A percentile compares a stretch with the other conserved stretches of the same genome.
Conservation (phyloP, 2,329 filamentous ascomycete species). For the Chrysosphaeria jannelii region DNA sequence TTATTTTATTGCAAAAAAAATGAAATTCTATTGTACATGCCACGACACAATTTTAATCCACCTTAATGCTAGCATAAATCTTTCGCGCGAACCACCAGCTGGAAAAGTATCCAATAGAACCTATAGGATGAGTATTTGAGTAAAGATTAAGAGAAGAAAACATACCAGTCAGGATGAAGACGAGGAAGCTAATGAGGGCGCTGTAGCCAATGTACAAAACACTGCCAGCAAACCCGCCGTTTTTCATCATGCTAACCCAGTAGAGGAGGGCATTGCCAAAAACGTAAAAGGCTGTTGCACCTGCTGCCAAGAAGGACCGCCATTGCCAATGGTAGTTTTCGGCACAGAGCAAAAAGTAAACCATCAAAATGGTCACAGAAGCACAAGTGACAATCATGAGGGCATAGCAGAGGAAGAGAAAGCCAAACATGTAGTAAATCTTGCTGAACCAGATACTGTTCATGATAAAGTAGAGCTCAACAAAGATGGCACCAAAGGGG, state of each 20-base stretch:
- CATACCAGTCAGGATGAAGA: constrained; percentile 83
- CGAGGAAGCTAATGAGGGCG: constrained; percentile 59
- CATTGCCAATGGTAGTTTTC: constrained; percentile 99
- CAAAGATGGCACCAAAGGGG: constrained; percentile 88
- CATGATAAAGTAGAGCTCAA: constrained; percentile 98
- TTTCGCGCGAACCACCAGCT: constrained; percentile 84
- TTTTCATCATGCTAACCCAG: constrained; percentile 63
- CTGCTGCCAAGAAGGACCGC: constrained; percentile 75
- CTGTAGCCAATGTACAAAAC: constrained; percentile 89
- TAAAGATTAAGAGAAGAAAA: neutral
- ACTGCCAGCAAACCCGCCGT: constrained; percentile 58
- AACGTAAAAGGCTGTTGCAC: constrained; percentile 72
- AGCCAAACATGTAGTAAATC: constrained; percentile 99
- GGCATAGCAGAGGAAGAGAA: constrained; percentile 90
- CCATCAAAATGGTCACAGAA: constrained; percentile 71
- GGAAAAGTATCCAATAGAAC: constrained; percentile 81
- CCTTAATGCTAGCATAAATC: constrained; percentile 95
- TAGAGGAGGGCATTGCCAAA: constrained; percentile 79
- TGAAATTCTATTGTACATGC: too few species aligned
- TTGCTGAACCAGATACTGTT: constrained; percentile 95
- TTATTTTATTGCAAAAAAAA: too few species aligned
- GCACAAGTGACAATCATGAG: constrained; percentile 92
- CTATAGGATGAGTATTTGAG: constrained; percentile 16
- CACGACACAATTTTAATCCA: constrained; percentile 60
- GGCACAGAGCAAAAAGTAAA: constrained; percentile 84